Conservation (phyloP, 768 basidiomycete genomes). For the Boletus bicolor region DNA sequence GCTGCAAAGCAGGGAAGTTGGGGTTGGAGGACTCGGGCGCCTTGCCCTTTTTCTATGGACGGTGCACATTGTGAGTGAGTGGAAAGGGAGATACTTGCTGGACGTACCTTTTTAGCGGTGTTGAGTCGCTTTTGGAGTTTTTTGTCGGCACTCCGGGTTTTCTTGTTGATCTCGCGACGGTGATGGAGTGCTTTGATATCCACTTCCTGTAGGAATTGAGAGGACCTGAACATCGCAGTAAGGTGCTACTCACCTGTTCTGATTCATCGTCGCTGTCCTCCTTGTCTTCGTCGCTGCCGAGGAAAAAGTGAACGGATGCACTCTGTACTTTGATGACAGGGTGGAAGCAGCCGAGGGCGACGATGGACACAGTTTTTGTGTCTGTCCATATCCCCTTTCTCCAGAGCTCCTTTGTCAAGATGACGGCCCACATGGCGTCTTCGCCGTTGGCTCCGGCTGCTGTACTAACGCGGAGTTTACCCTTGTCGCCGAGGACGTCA, state of each 20-base stretch:
- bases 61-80: slow-evolving; percentile 29
- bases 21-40: slow-evolving; percentile 32
- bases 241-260: slow-evolving; percentile 32
- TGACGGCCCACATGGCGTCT: slow-evolving; percentile 97
- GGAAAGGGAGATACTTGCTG: neutral
- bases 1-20: slow-evolving; percentile 91
- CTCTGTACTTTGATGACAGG: slow-evolving; percentile 92
- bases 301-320: slow-evolving; percentile 93
- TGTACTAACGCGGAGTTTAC: slow-evolving; percentile 52
- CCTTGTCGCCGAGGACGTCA: slow-evolving; percentile 81
- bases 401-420: slow-evolving; percentile 93
- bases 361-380: slow-evolving; percentile 87
- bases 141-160: slow-evolving; percentile 78
- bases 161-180: slow-evolving; percentile 90
- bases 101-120: slow-evolving; percentile 64
- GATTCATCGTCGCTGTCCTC: slow-evolving; percentile 75
- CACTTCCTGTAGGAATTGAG: slow-evolving; percentile 42
- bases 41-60: slow-evolving; percentile 36
- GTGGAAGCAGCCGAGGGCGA: slow-evolving; percentile 90
- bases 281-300: slow-evolving; percentile 79
- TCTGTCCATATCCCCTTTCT: slow-evolving; percentile 91
- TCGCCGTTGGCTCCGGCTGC: slow-evolving; percentile 52
- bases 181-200: slow-evolving; percentile 78
- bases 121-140: slow-evolving; percentile 74
- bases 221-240: neutral